Percentiles rank a stretch among this genome's conserved stretches.
Conservation (phyloP, 768 basidiomycete genomes). For the Psilocybe azurescens region DNA sequence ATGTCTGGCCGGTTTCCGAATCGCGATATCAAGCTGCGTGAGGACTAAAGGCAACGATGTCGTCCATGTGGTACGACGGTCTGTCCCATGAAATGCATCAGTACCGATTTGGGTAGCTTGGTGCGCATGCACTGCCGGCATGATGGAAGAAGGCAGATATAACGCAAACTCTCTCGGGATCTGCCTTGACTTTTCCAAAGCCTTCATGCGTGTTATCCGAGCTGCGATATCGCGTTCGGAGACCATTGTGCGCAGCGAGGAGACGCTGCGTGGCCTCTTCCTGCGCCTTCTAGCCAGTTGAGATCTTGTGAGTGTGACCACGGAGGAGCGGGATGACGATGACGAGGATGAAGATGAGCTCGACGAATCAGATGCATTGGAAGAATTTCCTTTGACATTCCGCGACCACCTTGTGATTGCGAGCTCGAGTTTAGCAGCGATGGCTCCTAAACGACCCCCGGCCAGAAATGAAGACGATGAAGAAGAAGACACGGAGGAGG, state of each 20-base stretch:
- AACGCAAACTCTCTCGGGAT: constrained; percentile 69
- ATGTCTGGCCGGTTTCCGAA: constrained; percentile 40
- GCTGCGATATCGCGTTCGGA: constrained; percentile 68
- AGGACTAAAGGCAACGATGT: constrained; percentile 54
- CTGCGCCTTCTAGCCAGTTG: constrained; percentile 44
- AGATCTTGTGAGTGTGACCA: constrained; percentile 44
- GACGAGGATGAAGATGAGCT: constrained; percentile 54
- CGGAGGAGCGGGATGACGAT: constrained; percentile 45
- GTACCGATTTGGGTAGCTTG: constrained; percentile 3
- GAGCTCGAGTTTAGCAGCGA: constrained; percentile 68
- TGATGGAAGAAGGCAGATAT: constrained; percentile 54
- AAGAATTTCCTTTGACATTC: constrained; percentile 47
- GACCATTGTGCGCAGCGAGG: constrained; percentile 54
- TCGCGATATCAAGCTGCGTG: constrained; percentile 50
- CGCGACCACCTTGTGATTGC: constrained; percentile 77
- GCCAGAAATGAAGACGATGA: constrained; percentile 42
- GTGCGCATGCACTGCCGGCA: constrained; percentile 12
- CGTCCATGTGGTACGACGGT: constrained; percentile 43
- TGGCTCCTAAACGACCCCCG: constrained; percentile 51
- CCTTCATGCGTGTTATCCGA: constrained; percentile 61
- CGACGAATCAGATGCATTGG: constrained; percentile 47
- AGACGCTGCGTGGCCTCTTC: constrained; percentile 51
- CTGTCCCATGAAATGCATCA: constrained; percentile 7
- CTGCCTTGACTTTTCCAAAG: constrained; percentile 62
- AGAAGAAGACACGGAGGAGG: constrained; percentile 47